Evolutionary conservation across 495 filamentous ascomycete genomes (phyloP), one percentile per base, ranked within the genome.

Genomic region (Diplogelasinospora grovesii): DNA sequence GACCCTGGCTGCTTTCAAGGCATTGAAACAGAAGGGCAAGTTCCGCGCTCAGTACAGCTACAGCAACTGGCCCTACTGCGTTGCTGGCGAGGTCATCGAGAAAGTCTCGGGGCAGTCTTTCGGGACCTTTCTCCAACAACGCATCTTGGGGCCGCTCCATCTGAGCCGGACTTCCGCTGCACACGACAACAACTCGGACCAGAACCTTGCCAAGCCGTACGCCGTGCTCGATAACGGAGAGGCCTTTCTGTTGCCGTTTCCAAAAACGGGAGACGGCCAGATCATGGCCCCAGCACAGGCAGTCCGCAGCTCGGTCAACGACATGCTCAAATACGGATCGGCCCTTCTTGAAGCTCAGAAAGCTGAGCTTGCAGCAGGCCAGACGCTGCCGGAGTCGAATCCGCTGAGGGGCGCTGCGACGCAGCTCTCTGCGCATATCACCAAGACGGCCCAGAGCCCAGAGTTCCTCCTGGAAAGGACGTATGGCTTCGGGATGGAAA

Each of bases 71-170:
- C 28, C 32, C 29, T 60, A 58, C 29, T 38, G 43, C 20, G n/a
- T 60, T 6, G 51, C 46, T 0, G 57, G 50, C 22, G 27, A 46
- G 5, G 35, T 60, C 3, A 49, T 57, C 14, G 48, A 57, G 22
- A 45, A 48, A 28, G 8, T 51, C 1, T 40, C 51, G 14, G 46
- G 48, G 8, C 23, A 28, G 20, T 23, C 26, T 3, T 52, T 45
- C 15, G 38, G 26, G 8, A 11, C 41, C 5, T 39, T 45, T n/a
- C 8, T 61, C 1, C 24, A 24, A 1, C 13, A 31, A 3, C 15
- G 29, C 6, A 26, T 63, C 2, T 5, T 39, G 1, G 10, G 14
- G 1, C 45, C 39, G 3, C 35, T 48, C n/a, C 22, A 24, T 8
- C 31, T 48, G 8, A 21, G 14, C 6, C 19, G 16, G 24, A 48